Percentiles rank a stretch among this genome's conserved stretches.
Evolutionary conservation across 345 rosid genomes (phyloP).

Genomic region (Nasturtium officinale): DNA sequence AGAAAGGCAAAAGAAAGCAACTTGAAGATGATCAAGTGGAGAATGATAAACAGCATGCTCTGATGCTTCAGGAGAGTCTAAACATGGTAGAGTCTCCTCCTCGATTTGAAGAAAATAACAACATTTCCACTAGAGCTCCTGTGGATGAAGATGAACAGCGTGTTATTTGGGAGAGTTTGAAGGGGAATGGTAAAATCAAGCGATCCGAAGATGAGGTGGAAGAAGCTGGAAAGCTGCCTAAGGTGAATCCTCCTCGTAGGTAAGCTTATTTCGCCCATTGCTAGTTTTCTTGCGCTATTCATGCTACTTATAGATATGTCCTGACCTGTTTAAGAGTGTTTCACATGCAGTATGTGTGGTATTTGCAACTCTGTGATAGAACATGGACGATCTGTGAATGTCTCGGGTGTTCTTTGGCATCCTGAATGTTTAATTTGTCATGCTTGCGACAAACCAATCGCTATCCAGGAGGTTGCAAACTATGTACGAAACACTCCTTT

Average conservation of each 20-base stretch:
- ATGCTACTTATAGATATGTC: neutral
- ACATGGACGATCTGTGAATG: conserved; percentile 62
- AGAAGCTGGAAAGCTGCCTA: neutral
- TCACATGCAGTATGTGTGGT: conserved; percentile 58
- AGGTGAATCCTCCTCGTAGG: conserved; percentile 28
- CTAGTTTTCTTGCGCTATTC: conserved; percentile 5
- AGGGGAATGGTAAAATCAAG: conserved; percentile 40
- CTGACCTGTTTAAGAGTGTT: conserved; percentile 11
- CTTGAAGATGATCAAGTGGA: conserved; percentile 52
- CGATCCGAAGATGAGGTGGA: conserved; percentile 17
- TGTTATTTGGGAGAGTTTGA: conserved; percentile 30
- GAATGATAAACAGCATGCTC: conserved; percentile 69
- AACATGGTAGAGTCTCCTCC: conserved; percentile 50
- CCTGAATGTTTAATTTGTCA: conserved; percentile 67
- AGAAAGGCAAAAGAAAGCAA: conserved; percentile 10
- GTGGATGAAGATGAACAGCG: conserved; percentile 5
- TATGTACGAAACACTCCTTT: conserved; percentile 7
- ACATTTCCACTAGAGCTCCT: neutral
- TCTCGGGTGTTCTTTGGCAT: conserved; percentile 73
- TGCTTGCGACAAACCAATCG: conserved; percentile 64
- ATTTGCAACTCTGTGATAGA: conserved; percentile 65
- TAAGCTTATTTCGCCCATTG: conserved; percentile 21
- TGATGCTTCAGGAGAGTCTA: conserved; percentile 69
- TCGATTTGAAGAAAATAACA: conserved; percentile 19
- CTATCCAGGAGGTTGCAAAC: conserved; percentile 56